Percentiles rank a stretch among this genome's conserved stretches.
These are phyloP conservation scores for Trichoderma asperellum DNA, from an alignment of 2,329 filamentous ascomycete species.

Conservation along the genomic window DNA sequence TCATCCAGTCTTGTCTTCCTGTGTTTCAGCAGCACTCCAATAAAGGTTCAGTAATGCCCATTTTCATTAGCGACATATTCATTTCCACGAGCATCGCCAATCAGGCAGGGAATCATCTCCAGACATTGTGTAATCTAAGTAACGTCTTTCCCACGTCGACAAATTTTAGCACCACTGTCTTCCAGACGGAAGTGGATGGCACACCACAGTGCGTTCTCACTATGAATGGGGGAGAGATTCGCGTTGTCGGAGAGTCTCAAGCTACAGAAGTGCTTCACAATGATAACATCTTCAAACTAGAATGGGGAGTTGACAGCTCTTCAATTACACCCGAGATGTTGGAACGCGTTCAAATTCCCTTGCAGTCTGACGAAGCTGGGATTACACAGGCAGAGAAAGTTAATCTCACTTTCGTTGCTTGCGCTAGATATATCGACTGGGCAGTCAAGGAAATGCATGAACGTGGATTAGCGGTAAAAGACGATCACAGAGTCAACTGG, in stretches of 20 bases:
- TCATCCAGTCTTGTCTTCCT: conserved; percentile 58
- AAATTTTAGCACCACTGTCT: conserved; percentile 13
- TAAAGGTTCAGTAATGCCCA: conserved; percentile 5
- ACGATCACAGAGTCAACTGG: conserved; percentile 17
- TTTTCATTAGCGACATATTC: conserved; percentile 12
- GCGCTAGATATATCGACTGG: conserved; percentile 21
- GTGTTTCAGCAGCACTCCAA: conserved; percentile 34
- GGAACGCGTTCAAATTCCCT: background rate
- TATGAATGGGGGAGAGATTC: conserved; percentile 15
- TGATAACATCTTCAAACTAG: conserved; percentile 11
- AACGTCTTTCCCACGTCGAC: conserved; percentile 12
- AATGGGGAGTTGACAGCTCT: conserved; percentile 18
- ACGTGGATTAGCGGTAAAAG: background rate
- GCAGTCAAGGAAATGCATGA: conserved; percentile 12
- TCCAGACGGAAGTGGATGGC: background rate
- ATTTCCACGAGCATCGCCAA: conserved; percentile 3
- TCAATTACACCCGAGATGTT: conserved; percentile 3
- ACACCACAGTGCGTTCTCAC: conserved; percentile 3
- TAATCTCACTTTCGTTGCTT: conserved; percentile 6
- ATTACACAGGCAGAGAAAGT: conserved; percentile 21
- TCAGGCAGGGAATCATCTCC: background rate
- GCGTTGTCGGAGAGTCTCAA: conserved; percentile 10
- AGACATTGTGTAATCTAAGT: background rate
- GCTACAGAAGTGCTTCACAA: background rate
- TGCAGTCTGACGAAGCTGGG: conserved; percentile 11